These are phyloP conservation scores for Fraxinus greggii DNA, from an alignment of 305 asterid genomes.

Conservation along the genomic window DNA sequence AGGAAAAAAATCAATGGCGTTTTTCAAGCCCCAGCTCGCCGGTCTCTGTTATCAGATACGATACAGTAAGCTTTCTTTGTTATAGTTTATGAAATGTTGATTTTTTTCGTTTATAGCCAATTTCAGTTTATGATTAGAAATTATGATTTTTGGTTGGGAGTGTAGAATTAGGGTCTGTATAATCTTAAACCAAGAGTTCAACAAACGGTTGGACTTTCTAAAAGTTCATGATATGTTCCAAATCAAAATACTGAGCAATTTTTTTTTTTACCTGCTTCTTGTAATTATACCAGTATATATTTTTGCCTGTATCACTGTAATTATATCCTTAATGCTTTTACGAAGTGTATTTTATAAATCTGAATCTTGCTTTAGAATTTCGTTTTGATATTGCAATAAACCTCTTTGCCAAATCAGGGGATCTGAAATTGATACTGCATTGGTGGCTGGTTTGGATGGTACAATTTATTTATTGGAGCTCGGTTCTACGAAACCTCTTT, in stretches of 20 bases:
- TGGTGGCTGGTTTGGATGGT: constrained; percentile 83
- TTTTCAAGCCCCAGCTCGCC: constrained; percentile 42
- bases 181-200: neutral
- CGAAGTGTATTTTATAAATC: neutral
- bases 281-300: neutral
- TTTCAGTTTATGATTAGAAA: neutral
- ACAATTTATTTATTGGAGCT: constrained; percentile 66
- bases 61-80: neutral
- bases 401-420: neutral
- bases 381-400: neutral
- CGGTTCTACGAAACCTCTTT: constrained; percentile 56
- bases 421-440: constrained; percentile 42
- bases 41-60: constrained; percentile 43
- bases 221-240: neutral
- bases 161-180: neutral
- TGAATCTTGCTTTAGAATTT: neutral
- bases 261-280: neutral
- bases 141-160: neutral
- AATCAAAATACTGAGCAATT: neutral
- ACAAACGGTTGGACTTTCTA: neutral
- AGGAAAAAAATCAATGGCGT: constrained; percentile 30
- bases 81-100: neutral
- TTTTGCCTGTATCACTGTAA: neutral
- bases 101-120: neutral
- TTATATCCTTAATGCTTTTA: neutral